Evolutionary conservation across 176 grass and related monocot genomes (phyloP).

Genomic region (Dactylis glomerata): DNA sequence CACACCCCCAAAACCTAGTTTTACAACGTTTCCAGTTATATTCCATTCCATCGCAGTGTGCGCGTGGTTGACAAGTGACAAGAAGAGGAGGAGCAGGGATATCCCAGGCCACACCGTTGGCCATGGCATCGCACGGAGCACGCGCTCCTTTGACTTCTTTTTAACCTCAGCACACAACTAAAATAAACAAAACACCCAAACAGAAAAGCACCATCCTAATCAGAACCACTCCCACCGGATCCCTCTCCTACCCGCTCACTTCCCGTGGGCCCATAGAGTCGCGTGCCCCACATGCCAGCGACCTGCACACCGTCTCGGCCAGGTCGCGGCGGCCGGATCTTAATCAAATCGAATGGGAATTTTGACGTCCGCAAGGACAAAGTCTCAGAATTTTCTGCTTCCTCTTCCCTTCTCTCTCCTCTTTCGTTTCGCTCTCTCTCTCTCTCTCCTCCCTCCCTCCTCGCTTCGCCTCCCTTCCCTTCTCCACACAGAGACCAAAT

Average conservation of each 20-base stretch:
- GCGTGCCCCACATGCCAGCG: fast-evolving
- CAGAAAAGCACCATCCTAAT: not conserved
- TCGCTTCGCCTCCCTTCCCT: not conserved
- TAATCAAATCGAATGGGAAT: slow-evolving; percentile 87
- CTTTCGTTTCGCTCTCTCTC: not conserved
- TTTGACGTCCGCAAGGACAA: slow-evolving; percentile 98
- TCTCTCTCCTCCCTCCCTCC: not conserved
- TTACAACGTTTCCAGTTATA: not conserved
- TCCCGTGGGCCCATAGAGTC: fast-evolving
- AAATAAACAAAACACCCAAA: slow-evolving; percentile 4
- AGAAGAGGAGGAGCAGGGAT: not conserved
- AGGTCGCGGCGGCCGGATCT: not conserved
- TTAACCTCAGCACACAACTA: slow-evolving; percentile 8
- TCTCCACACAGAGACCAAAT: slow-evolving; percentile 25
- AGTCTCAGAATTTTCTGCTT: slow-evolving; percentile 32
- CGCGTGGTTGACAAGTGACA: not conserved
- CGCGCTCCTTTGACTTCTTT: slow-evolving; percentile 31
- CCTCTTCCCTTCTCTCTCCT: not conserved
- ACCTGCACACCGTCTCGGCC: fast-evolving
- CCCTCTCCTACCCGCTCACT: fast-evolving
- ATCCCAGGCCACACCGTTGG: not conserved
- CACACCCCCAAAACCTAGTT: too few species aligned
- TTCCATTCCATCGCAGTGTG: not conserved
- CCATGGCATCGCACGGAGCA: not conserved
- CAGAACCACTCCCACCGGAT: not conserved